Base-by-base conservation (phyloP, 2,329 filamentous ascomycete genomes). In the Lecanoromycetidae sp. region DNA sequence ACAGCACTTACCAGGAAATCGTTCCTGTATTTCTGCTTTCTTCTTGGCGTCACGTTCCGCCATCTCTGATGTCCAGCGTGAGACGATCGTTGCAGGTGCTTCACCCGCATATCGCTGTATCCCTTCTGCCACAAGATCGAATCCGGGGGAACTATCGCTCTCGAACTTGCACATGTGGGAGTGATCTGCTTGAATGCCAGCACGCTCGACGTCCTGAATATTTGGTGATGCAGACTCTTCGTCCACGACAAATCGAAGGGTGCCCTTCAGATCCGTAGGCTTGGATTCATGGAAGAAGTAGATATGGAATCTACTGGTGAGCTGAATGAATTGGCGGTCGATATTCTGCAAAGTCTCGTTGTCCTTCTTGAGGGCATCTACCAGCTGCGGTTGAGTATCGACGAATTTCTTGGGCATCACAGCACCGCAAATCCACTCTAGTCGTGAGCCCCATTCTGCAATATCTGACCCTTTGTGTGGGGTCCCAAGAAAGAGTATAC, bases 261-360 rank as follows among this genome's bases (percentile, higher is more conserved):
- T 52, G 8, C 40, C 26, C 27, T 52, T 48, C 12, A 87, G 57
- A 53, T 85, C 77, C 0, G 81, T 84, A 52, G 80, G 81, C 55
- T 80, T 76, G 37, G 79, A 80, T 58, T 88, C 84, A 46, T 87
- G 82, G 30, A 79, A 84, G 73, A 87, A 85, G 57, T 83, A 82
- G 42, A 87, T 78, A 54, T 77, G 74, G 58, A 84, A 87, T 1
- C 78, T 72, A 48, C 77, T 74, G 52, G 84, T 79, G 23, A 87
- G 77, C 43, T 86, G 79, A 15, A 80, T 69, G 55, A 88, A 88
- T 48, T 80, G 73, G 43, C 70, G 76, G 60, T 84, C 87, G 61
- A 88, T 86, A 51, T 81, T 80, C 56, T 82, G 76, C 4, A 88
- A 64, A 0, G 76, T 83, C 63, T 87, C 83, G 49, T 81, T 87